Conservation (phyloP, 2,329 filamentous ascomycete genomes). For the Exophiala sideris region DNA sequence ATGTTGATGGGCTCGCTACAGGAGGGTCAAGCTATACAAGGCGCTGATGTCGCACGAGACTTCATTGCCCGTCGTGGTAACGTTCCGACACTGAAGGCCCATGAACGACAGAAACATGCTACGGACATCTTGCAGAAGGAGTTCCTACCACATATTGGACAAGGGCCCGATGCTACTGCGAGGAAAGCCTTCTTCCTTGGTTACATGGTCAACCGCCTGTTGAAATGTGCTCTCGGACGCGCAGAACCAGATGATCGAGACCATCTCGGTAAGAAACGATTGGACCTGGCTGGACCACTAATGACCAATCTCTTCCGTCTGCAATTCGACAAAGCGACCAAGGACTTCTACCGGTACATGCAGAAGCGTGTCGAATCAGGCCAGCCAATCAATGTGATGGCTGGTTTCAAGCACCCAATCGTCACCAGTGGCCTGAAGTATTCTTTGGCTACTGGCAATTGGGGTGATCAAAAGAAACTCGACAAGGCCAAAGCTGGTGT, state of each 20-base stretch:
- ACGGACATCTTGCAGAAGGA: conserved; percentile 96
- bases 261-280: conserved; percentile 97
- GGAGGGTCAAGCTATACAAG: conserved; percentile 93
- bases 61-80: conserved; percentile 92
- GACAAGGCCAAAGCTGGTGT: conserved; percentile 93
- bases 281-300: conserved; percentile 90
- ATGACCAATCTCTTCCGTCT: conserved; percentile 94
- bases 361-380: conserved; percentile 88
- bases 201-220: conserved; percentile 95
- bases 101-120: conserved; percentile 86
- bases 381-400: conserved; percentile 82
- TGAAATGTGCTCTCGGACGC: conserved; percentile 88
- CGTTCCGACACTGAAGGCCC: conserved; percentile 65
- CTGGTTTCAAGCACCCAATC: conserved; percentile 87
- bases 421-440: conserved; percentile 94
- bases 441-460: conserved; percentile 94
- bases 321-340: conserved; percentile 85
- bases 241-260: conserved; percentile 95
- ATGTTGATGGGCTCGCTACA: conserved; percentile 97
- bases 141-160: conserved; percentile 92
- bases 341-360: conserved; percentile 86
- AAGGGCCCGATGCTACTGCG: conserved; percentile 90
- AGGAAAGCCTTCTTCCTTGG: conserved; percentile 96
- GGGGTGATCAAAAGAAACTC: conserved; percentile 99
- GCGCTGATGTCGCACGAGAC: conserved; percentile 88